Conservation (phyloP, 768 basidiomycete genomes). For the Boletus vermiculosoides region DNA sequence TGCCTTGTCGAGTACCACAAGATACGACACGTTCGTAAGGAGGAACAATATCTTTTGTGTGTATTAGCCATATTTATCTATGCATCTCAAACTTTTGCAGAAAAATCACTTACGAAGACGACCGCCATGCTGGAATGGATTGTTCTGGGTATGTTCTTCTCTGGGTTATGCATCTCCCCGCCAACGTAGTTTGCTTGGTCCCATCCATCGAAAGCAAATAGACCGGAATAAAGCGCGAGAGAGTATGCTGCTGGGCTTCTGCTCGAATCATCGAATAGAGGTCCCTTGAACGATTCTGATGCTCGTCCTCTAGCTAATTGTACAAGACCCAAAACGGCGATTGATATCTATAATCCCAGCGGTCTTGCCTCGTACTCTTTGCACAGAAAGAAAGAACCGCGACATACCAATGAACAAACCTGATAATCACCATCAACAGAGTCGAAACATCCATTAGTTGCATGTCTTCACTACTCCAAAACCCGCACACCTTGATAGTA, state of each 20-base stretch:
- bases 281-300: slow-evolving; percentile 61
- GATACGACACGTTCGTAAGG: slow-evolving; percentile 85
- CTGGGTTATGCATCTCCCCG: slow-evolving; percentile 79
- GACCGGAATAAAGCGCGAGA: slow-evolving; percentile 89
- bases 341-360: slow-evolving; percentile 48
- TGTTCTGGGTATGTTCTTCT: slow-evolving; percentile 82
- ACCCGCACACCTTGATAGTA: slow-evolving; percentile 63
- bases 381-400: not conserved
- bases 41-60: slow-evolving; percentile 64
- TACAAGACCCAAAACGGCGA: slow-evolving; percentile 77
- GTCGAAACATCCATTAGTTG: not conserved
- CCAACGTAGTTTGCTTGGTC: slow-evolving; percentile 91
- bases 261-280: slow-evolving; percentile 73
- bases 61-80: slow-evolving; percentile 1
- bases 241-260: slow-evolving; percentile 83
- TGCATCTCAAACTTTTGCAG: not conserved
- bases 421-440: slow-evolving; percentile 26
- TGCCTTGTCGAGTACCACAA: slow-evolving; percentile 83
- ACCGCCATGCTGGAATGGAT: slow-evolving; percentile 89
- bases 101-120: slow-evolving; percentile 56
- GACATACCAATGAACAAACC: slow-evolving; percentile 65
- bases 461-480: slow-evolving; percentile 1
- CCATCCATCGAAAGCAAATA: slow-evolving; percentile 98
- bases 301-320: slow-evolving; percentile 70
- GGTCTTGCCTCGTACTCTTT: not conserved